Evolutionary conservation across 139 green algal genomes (phyloP).

Genomic region (Volvox africanus): DNA sequence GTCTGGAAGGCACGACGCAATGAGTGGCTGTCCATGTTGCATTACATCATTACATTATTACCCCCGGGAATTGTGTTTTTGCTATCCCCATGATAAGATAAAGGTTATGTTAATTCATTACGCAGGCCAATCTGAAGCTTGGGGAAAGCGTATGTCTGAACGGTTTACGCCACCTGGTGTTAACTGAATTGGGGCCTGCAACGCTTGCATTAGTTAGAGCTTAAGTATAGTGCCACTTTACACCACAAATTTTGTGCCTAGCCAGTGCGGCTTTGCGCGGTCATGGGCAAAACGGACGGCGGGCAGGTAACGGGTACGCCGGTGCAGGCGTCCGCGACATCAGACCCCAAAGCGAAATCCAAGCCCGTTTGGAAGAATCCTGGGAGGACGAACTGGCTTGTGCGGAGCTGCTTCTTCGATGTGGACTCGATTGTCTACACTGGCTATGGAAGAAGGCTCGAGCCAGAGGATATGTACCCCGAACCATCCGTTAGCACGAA

Average conservation of each 20-base stretch:
- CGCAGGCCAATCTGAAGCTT: too few species aligned
- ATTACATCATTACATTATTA: too few species aligned
- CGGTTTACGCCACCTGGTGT: too few species aligned
- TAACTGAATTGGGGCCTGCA: too few species aligned
- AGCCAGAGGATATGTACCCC: conserved; percentile 40
- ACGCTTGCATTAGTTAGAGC: too few species aligned
- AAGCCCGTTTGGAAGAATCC: background rate
- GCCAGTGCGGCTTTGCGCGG: background rate
- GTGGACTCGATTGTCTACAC: conserved; percentile 39
- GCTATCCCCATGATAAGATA: too few species aligned
- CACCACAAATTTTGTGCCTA: too few species aligned
- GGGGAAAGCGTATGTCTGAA: too few species aligned
- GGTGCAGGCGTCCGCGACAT: background rate
- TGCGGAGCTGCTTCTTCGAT: conserved; percentile 50
- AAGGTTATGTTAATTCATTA: too few species aligned
- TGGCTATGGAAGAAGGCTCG: conserved; percentile 48
- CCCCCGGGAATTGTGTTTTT: too few species aligned
- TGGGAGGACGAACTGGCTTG: background rate
- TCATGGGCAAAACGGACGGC: conserved; percentile 1
- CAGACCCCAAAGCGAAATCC: background rate
- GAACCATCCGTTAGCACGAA: background rate
- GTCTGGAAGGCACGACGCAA: background rate
- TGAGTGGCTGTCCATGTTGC: background rate
- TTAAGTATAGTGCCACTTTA: too few species aligned
- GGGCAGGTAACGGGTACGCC: background rate